Percentiles rank a stretch among this genome's conserved stretches.
These are phyloP conservation scores for Fusarium clavum DNA, from an alignment of 2,329 filamentous ascomycete genomes.

Conservation along the genomic window DNA sequence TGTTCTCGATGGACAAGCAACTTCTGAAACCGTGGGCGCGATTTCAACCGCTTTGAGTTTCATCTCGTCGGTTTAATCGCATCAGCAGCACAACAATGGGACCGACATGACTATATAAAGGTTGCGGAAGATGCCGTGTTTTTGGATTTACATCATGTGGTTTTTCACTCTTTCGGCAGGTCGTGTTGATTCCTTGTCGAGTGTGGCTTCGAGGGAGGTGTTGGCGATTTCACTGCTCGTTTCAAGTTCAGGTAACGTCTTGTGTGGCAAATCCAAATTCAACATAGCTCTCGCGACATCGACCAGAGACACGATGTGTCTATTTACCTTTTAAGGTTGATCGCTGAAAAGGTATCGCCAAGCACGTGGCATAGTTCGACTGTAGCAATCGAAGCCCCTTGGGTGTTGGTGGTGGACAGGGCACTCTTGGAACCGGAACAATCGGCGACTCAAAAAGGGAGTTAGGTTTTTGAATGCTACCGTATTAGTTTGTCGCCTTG, in stretches of 20 bases:
- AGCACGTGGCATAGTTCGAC: constrained; percentile 23
- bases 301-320: constrained; percentile 33
- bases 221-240: background rate
- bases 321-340: constrained; percentile 21
- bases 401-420: constrained; percentile 21
- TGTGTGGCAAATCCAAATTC: background rate
- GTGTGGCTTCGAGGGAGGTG: background rate
- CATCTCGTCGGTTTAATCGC: constrained; percentile 23
- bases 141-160: background rate
- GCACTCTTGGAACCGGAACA: constrained; percentile 27
- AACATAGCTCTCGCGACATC: constrained; percentile 25
- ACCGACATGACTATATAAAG: constrained; percentile 39
- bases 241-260: background rate
- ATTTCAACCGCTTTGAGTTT: constrained; percentile 29
- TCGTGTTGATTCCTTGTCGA: background rate
- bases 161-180: background rate
- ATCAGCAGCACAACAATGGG: constrained; percentile 28
- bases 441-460: background rate
- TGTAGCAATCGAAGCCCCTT: constrained; percentile 23
- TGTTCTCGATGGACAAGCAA: constrained; percentile 37
- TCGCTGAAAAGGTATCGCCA: constrained; percentile 14
- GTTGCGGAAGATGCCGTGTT: constrained; percentile 28
- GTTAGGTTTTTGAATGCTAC: background rate
- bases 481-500: background rate
- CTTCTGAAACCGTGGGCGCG: constrained; percentile 23